Percentiles rank a stretch among this genome's conserved stretches.
These are phyloP conservation scores for Aspergillus sergii DNA, from an alignment of 2,329 filamentous ascomycete species.

Conservation along the genomic window DNA sequence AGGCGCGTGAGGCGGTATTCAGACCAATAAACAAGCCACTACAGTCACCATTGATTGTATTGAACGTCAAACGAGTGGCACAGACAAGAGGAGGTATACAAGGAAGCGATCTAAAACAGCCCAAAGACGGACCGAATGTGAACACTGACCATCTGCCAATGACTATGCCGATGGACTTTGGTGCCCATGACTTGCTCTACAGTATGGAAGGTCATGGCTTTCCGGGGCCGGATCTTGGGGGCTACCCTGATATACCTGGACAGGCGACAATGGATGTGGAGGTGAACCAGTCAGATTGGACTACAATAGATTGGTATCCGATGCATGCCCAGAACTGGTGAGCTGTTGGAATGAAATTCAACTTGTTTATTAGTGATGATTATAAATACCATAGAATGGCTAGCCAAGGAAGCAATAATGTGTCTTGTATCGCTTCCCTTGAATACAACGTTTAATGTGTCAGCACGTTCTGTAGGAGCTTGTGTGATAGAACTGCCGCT, in stretches of 20 bases:
- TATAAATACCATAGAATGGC: not conserved
- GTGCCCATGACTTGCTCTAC: not conserved
- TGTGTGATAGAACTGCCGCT: too few relatives aligned
- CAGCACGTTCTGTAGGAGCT: not conserved
- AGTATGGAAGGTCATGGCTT: not conserved
- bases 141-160: not conserved
- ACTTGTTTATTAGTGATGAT: not conserved
- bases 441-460: not conserved
- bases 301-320: not conserved
- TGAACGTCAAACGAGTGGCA: slow-evolving; percentile 22
- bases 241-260: not conserved
- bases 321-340: not conserved
- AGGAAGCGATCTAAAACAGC: not conserved
- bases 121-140: not conserved
- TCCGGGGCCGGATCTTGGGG: not conserved
- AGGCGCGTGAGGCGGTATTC: slow-evolving; percentile 28
- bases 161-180: not conserved
- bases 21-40: slow-evolving; percentile 17
- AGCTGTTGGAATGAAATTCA: not conserved
- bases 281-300: not conserved
- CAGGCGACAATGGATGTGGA: not conserved
- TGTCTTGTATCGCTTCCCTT: not conserved
- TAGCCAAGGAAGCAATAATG: not conserved
- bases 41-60: slow-evolving; percentile 33
- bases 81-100: not conserved